Percentiles rank a stretch among this genome's conserved stretches.
Evolutionary conservation across 441 rosid genomes (phyloP).

Genomic region (Syzygium malaccense): DNA sequence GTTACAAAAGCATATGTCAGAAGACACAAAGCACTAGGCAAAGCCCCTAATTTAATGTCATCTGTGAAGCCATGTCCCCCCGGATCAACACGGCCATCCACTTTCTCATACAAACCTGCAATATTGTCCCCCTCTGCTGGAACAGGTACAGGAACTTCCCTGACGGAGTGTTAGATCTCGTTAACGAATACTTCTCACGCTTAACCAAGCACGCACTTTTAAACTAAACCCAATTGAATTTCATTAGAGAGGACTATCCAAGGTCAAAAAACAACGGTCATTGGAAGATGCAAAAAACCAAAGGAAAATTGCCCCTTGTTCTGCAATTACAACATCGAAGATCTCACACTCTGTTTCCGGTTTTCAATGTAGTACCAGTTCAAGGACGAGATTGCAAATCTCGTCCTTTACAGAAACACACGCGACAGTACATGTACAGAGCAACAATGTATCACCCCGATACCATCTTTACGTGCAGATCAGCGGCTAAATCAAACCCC

Average conservation of each 20-base stretch:
- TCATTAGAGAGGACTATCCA: neutral
- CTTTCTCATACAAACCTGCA: neutral
- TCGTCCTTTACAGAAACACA: neutral
- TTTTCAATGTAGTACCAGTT: neutral
- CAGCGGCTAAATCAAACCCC: neutral
- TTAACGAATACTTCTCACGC: neutral
- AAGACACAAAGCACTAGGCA: neutral
- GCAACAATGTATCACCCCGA: neutral
- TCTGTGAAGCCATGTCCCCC: neutral
- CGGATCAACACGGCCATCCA: neutral
- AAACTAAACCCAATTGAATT: neutral
- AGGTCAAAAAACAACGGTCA: neutral
- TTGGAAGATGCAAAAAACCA: neutral
- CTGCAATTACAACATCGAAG: neutral
- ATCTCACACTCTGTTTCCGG: neutral
- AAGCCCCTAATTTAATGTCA: neutral
- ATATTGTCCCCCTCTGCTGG: neutral
- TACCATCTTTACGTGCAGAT: neutral
- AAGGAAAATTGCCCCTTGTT: neutral
- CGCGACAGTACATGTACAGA: neutral
- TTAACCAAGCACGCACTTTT: neutral
- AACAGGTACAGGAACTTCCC: neutral
- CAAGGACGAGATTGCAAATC: neutral
- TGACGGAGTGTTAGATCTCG: neutral
- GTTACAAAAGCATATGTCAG: neutral